Conservation (phyloP, 768 basidiomycete species). For the Tremella fuciformis region DNA sequence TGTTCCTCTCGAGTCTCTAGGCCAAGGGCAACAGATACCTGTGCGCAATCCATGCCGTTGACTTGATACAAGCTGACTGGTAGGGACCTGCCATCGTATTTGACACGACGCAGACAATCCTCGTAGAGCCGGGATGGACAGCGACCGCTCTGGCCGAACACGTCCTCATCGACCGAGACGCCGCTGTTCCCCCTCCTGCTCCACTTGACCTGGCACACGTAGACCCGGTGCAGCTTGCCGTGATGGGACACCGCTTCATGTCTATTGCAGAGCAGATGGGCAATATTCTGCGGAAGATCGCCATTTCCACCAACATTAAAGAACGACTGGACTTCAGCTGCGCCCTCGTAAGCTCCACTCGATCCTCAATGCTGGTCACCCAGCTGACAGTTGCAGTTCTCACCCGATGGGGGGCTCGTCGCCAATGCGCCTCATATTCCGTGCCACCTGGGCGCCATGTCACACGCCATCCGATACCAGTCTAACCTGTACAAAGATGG, state of each 20-base stretch:
- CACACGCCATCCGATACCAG: slow-evolving; percentile 32
- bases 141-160: not conserved
- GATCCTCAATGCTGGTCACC: too few relatives aligned
- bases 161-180: slow-evolving; percentile 47
- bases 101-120: slow-evolving; percentile 90
- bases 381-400: too few relatives aligned
- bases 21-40: too few relatives aligned
- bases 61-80: slow-evolving; percentile 60
- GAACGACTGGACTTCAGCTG: slow-evolving; percentile 39
- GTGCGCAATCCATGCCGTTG: not conserved
- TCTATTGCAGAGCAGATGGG: slow-evolving; percentile 34
- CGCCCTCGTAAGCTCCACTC: too few relatives aligned
- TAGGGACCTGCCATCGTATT: slow-evolving; percentile 90
- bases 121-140: not conserved
- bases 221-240: slow-evolving; percentile 11
- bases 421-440: slow-evolving; percentile 45
- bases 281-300: slow-evolving; percentile 24
- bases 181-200: too few relatives aligned
- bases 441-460: slow-evolving; percentile 39
- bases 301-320: slow-evolving; percentile 32
- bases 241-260: slow-evolving; percentile 27
- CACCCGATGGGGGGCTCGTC: slow-evolving; percentile 37
- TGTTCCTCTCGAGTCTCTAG: too few relatives aligned
- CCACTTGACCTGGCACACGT: too few relatives aligned
- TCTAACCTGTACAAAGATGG: slow-evolving; percentile 15